Conservation (phyloP, 768 basidiomycete genomes). For the Trametes punicea region DNA sequence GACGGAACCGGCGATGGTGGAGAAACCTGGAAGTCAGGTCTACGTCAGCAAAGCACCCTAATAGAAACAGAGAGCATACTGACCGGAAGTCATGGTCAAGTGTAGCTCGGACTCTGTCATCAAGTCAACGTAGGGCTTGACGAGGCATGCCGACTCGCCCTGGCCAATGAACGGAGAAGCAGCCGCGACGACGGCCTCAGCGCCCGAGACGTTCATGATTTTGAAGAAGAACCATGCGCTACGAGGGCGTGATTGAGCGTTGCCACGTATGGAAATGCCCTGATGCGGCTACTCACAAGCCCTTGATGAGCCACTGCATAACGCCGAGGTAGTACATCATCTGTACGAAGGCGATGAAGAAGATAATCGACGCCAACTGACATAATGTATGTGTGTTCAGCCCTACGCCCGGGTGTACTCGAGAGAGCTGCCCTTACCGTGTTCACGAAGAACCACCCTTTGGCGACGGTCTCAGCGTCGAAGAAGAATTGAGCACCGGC, state of each 20-base stretch:
- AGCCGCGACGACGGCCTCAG: slow-evolving; percentile 89
- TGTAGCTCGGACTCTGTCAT: slow-evolving; percentile 89
- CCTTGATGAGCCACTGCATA: slow-evolving; percentile 90
- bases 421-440: slow-evolving; percentile 40
- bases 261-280: background rate
- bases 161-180: slow-evolving; percentile 94
- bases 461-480: slow-evolving; percentile 55
- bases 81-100: slow-evolving; percentile 82
- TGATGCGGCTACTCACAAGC: slow-evolving; percentile 55
- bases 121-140: slow-evolving; percentile 76
- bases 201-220: slow-evolving; percentile 87
- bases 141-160: slow-evolving; percentile 85
- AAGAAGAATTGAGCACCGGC: slow-evolving; percentile 84
- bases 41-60: background rate
- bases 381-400: background rate
- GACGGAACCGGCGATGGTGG: slow-evolving; percentile 90
- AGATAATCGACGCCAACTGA: slow-evolving; percentile 79
- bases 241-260: slow-evolving; percentile 3
- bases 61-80: slow-evolving; percentile 6
- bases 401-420: slow-evolving; percentile 8
- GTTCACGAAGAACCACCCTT: slow-evolving; percentile 86
- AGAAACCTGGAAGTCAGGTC: slow-evolving; percentile 51
- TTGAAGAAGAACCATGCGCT: slow-evolving; percentile 95
- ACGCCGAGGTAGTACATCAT: slow-evolving; percentile 89
- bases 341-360: slow-evolving; percentile 91